Evolutionary conservation across 164 flowering plant species (phyloP), one percentile per base, ranked within the genome.

Genomic region (Warburgia ugandensis): DNA sequence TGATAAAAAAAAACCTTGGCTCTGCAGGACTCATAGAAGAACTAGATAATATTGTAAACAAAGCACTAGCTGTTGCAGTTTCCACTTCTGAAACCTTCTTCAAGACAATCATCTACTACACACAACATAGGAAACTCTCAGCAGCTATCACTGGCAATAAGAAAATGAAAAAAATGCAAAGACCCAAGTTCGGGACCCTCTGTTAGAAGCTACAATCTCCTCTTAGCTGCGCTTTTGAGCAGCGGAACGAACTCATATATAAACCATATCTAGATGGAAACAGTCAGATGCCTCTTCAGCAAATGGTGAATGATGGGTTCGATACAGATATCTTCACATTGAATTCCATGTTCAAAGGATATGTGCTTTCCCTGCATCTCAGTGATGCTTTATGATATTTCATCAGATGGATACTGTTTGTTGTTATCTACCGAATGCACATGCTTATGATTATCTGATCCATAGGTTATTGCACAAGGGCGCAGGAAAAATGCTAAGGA

Each of bases 301-400:
- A 84, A 64, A 79, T 90, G 96, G 77, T 80, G 11, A 60, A 74
- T 73, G 89, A 84, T 58, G 85, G 87, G 45, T 59, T 83, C 46
- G 90, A 78, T 41, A 96, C 98, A n/a, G 95, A 91, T 54, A 70
- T 81, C 50, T 78, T 70, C 53, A 55, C 86, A 0, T 62, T 91
- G 71, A 91, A 87, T 77, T 68, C 73, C 30, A 76, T 92, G 92
- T 81, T 92, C 20, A 81, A 80, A 58, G 96, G 98, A 9, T 87
- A 92, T 65, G 86, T 79, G 23, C 70, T 76, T 37, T 83, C 96
- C 1, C 80, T 78, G 58, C 94, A 85, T 61, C 72, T 85, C 6
- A 87, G 85, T 64, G 96, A 87, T 62, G 98, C 88, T 29, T 73
- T 91, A 21, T 71, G 19, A 68, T 91, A 49, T 91, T 84, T 39